Evolutionary conservation across 1,139 yeast genomes (phyloP).

Genomic region (Yamadazyma sp.): DNA sequence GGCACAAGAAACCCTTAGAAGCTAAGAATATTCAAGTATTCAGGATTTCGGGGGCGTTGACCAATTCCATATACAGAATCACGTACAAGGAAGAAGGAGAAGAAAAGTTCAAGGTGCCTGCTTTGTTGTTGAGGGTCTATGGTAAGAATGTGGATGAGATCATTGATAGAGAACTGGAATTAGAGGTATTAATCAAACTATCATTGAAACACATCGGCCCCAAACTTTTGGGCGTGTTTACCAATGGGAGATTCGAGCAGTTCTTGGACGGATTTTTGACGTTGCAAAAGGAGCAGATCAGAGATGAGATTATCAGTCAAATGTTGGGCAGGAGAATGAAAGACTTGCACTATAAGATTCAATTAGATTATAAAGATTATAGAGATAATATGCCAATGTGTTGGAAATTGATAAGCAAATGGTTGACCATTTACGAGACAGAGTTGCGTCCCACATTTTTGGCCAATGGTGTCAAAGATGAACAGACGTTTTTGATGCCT

Average conservation of each 20-base stretch:
- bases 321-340: constrained; percentile 96
- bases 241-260: constrained; percentile 91
- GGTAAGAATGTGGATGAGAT: constrained; percentile 89
- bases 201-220: constrained; percentile 86
- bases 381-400: constrained; percentile 55
- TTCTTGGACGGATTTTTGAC: constrained; percentile 80
- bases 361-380: constrained; percentile 55
- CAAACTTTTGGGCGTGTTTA: constrained; percentile 78
- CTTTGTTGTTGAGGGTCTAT: constrained; percentile 72
- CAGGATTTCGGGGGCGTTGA: constrained; percentile 88
- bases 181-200: constrained; percentile 68
- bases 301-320: constrained; percentile 73
- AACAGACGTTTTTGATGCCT: constrained; percentile 47
- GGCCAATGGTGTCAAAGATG: constrained; percentile 29
- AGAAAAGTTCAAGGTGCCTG: constrained; percentile 32
- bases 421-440: constrained; percentile 61
- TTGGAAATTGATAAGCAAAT: constrained; percentile 71
- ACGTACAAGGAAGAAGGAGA: constrained; percentile 39
- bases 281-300: constrained; percentile 67
- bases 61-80: constrained; percentile 82
- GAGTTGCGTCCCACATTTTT: constrained; percentile 29
- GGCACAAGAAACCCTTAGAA: constrained; percentile 56
- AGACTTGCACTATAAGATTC: constrained; percentile 81
- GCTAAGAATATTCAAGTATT: constrained; percentile 47
- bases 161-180: constrained; percentile 82